A percentile compares a stretch with the other conserved stretches of the same genome.
Evolutionary conservation across 768 basidiomycete species (phyloP).

Genomic region (Phaeotremella skinneri): DNA sequence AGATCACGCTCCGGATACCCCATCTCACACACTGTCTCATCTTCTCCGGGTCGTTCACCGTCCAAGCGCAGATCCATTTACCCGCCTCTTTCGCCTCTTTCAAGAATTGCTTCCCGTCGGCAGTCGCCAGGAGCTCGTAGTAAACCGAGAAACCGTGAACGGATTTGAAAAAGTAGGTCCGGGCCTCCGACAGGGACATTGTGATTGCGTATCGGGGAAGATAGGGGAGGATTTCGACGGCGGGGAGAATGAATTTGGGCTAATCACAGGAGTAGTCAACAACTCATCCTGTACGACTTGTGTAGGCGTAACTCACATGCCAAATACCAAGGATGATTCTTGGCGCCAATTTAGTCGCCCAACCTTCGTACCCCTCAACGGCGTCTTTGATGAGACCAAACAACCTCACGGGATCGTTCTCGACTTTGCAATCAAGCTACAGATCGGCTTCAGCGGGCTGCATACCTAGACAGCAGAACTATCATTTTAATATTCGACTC

Average conservation of each 20-base stretch:
- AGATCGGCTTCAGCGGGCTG: slow-evolving; percentile 60
- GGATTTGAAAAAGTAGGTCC: slow-evolving; percentile 83
- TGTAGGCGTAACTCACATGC: slow-evolving; percentile 43
- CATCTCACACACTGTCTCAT: slow-evolving; percentile 54
- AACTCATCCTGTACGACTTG: slow-evolving; percentile 52
- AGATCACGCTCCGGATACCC: slow-evolving; percentile 48
- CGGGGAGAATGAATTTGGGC: slow-evolving; percentile 77
- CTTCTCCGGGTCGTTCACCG: slow-evolving; percentile 81
- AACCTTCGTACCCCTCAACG: slow-evolving; percentile 56
- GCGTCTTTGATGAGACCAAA: slow-evolving; percentile 68
- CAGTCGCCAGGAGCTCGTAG: slow-evolving; percentile 68
- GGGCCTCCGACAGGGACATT: slow-evolving; percentile 65
- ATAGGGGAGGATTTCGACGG: slow-evolving; percentile 73
- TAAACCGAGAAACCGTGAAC: slow-evolving; percentile 83
- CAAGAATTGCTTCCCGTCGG: slow-evolving; percentile 70
- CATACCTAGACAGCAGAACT: slow-evolving; percentile 2
- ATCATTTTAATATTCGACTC: slow-evolving; percentile 18
- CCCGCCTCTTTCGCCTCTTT: slow-evolving; percentile 65
- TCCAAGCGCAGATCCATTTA: slow-evolving; percentile 77
- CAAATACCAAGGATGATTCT: slow-evolving; percentile 49
- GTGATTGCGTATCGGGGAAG: slow-evolving; percentile 85
- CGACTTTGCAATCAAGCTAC: slow-evolving; percentile 89
- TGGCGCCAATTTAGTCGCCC: slow-evolving; percentile 44
- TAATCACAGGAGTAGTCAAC: slow-evolving; percentile 68
- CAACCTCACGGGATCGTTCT: slow-evolving; percentile 81